phyloP scores from a whole-genome alignment of 495 filamentous ascomycete species.

The Lindgomyces ingoldianus region DNA sequence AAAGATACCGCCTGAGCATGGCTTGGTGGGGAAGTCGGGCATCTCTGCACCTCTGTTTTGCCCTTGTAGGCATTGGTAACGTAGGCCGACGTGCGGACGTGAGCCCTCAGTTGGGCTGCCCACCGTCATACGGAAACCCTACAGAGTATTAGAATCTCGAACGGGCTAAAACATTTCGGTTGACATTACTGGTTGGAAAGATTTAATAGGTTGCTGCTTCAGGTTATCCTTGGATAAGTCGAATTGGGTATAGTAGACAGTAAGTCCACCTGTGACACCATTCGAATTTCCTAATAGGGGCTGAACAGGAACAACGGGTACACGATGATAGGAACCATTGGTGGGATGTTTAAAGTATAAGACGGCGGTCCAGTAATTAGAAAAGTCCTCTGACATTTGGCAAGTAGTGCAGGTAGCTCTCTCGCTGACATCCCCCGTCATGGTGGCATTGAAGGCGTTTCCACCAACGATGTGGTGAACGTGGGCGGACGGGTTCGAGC shows the following conservation, averaged over 20 bases:
- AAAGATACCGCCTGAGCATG: constrained; percentile 54
- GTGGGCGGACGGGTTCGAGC: constrained; percentile 47
- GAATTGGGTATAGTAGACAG: constrained; percentile 50
- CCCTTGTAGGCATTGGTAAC: constrained; percentile 52
- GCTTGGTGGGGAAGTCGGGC: constrained; percentile 49
- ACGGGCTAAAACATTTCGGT: background rate
- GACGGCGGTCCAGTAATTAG: constrained; percentile 47
- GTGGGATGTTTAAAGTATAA: constrained; percentile 53
- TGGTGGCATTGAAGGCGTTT: constrained; percentile 53
- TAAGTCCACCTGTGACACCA: constrained; percentile 52
- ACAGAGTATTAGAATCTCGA: background rate
- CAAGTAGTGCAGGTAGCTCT: constrained; percentile 50
- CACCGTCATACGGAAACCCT: constrained; percentile 60
- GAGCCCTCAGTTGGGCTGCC: constrained; percentile 48
- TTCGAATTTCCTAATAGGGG: constrained; percentile 44
- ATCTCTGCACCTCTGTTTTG: constrained; percentile 48
- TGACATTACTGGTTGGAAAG: constrained; percentile 50
- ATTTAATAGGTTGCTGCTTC: constrained; percentile 47
- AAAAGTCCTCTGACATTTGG: constrained; percentile 49
- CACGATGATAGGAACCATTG: constrained; percentile 53
- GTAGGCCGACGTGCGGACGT: constrained; percentile 46
- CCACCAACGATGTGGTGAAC: constrained; percentile 55
- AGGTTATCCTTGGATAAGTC: constrained; percentile 51
- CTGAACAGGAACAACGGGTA: constrained; percentile 48
- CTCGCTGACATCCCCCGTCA: constrained; percentile 50